These are phyloP conservation scores for Didymella arachidicola DNA, from an alignment of 2,329 filamentous ascomycete genomes.

Conservation along the genomic window DNA sequence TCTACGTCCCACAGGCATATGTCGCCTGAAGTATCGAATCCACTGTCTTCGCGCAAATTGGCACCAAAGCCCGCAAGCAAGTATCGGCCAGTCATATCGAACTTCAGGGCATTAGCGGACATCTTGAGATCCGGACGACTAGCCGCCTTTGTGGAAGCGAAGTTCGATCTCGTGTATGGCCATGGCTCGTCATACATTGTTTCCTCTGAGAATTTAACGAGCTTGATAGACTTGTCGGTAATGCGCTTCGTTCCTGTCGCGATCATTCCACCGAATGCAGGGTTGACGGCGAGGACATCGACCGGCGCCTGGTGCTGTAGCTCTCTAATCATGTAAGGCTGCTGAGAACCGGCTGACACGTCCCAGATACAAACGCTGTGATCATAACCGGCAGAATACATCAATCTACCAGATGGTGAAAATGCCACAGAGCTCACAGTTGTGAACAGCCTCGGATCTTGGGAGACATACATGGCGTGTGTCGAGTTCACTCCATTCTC, in stretches of 20 bases:
- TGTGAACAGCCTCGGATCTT: slow-evolving; percentile 63
- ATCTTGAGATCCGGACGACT: slow-evolving; percentile 40
- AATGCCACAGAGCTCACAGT: slow-evolving; percentile 65
- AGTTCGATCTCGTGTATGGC: slow-evolving; percentile 23
- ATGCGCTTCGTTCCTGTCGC: slow-evolving; percentile 59
- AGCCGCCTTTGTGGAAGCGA: slow-evolving; percentile 42
- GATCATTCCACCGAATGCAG: slow-evolving; percentile 42
- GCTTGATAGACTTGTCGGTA: slow-evolving; percentile 45
- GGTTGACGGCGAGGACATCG: slow-evolving; percentile 59
- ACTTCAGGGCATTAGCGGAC: slow-evolving; percentile 43
- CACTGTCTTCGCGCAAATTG: slow-evolving; percentile 38
- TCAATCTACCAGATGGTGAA: slow-evolving; percentile 52
- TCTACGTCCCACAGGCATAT: slow-evolving; percentile 63
- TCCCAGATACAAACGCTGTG: slow-evolving; percentile 56
- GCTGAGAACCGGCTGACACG: slow-evolving; percentile 35
- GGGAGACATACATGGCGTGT: slow-evolving; percentile 56
- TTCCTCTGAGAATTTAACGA: slow-evolving; percentile 36
- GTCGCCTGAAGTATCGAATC: slow-evolving; percentile 57
- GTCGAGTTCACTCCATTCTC: slow-evolving; percentile 53
- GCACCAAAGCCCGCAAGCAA: slow-evolving; percentile 65
- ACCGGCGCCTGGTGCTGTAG: slow-evolving; percentile 59
- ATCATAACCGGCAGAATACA: slow-evolving; percentile 66
- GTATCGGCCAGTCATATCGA: slow-evolving; percentile 48
- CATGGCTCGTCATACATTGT: slow-evolving; percentile 20
- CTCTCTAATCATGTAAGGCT: slow-evolving; percentile 28